These are phyloP conservation scores for Prototheca cutis DNA, from an alignment of 163 green algal genomes.

Conservation along the genomic window DNA sequence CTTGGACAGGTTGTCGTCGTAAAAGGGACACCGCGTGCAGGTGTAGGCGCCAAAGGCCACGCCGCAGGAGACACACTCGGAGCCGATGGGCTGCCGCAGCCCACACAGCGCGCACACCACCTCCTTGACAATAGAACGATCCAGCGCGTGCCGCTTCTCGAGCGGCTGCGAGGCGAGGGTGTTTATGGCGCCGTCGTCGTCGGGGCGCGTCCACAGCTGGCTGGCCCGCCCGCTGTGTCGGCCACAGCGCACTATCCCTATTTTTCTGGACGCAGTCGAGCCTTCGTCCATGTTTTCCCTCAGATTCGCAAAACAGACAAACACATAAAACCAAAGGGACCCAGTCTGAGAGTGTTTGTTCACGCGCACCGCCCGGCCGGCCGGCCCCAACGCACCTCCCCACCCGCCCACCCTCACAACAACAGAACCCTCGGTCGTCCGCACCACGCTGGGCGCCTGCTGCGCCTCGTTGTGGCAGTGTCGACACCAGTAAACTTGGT, in stretches of 20 bases:
- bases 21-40: conserved; percentile 81
- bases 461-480: conserved; percentile 89
- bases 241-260: too few species aligned
- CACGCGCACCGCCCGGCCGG: neutral
- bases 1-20: conserved; percentile 70
- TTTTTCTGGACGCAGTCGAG: too few species aligned
- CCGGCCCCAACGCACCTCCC: neutral
- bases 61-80: conserved; percentile 56
- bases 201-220: neutral
- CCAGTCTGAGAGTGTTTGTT: too few species aligned
- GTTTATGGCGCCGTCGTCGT: neutral
- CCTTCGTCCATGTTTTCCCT: too few species aligned
- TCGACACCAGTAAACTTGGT: conserved; percentile 74
- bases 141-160: conserved; percentile 59
- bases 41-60: conserved; percentile 63
- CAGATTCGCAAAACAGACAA: too few species aligned
- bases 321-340: too few species aligned
- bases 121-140: conserved; percentile 60
- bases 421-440: too few species aligned
- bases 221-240: too few species aligned
- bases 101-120: conserved; percentile 75
- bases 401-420: conserved; percentile 56
- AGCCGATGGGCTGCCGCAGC: conserved; percentile 49
- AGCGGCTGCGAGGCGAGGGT: conserved; percentile 46
- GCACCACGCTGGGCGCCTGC: too few species aligned